These are phyloP conservation scores for Striga hermonthica DNA, from an alignment of 305 asterid genomes.

Conservation along the genomic window DNA sequence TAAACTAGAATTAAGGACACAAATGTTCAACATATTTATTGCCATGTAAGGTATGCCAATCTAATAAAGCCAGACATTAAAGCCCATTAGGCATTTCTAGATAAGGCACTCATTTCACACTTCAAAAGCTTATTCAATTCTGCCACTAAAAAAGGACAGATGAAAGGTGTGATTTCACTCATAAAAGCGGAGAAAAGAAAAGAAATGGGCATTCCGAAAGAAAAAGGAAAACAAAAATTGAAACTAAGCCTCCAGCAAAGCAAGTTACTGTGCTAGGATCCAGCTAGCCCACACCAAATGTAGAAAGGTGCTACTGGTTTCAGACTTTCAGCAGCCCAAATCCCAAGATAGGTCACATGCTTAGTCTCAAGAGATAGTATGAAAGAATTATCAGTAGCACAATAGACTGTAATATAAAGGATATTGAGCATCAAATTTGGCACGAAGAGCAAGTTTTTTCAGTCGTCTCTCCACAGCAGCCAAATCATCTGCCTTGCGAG, in stretches of 20 bases:
- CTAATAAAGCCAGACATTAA: slow-evolving; percentile 19
- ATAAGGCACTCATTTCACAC: slow-evolving; percentile 21
- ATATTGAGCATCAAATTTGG: slow-evolving; percentile 89
- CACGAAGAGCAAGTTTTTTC: slow-evolving; percentile 85
- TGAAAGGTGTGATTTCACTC: neutral
- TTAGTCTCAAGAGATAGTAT: slow-evolving; percentile 1
- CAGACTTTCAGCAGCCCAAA: neutral
- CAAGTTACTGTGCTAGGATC: too few species aligned
- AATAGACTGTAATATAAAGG: slow-evolving; percentile 41
- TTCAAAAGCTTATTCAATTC: slow-evolving; percentile 21
- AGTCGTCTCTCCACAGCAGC: slow-evolving; percentile 72
- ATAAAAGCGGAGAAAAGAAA: neutral
- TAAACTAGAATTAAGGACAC: slow-evolving; percentile 62
- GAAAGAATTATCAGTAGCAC: slow-evolving; percentile 19
- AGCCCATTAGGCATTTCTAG: slow-evolving; percentile 14
- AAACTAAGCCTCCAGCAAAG: too few species aligned
- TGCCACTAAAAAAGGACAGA: slow-evolving; percentile 17
- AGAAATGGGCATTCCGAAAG: neutral
- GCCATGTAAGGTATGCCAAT: slow-evolving; percentile 16
- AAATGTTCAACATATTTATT: slow-evolving; percentile 28
- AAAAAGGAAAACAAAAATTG: too few species aligned
- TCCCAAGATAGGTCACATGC: neutral
- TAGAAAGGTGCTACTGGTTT: too few species aligned
- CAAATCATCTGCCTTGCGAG: slow-evolving; percentile 40
- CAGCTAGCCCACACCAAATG: too few species aligned